phyloP scores from a whole-genome alignment of 495 filamentous ascomycete genomes.

The Podospora sp. region DNA sequence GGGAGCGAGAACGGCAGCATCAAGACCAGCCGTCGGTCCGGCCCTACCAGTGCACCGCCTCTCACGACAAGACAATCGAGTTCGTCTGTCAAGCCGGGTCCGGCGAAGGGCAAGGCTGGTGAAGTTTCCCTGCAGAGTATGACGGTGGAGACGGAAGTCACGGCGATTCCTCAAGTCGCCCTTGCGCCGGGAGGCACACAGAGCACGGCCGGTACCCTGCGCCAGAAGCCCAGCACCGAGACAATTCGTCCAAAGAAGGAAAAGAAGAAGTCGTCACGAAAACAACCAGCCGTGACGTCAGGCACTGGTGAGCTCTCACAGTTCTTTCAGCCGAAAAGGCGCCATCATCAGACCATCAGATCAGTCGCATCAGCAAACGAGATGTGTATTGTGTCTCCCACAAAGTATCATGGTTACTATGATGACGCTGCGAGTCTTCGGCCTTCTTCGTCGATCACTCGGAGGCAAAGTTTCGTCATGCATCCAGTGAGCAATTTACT shows the following conservation, averaged over 20 bases:
- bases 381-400: slow-evolving; percentile 33
- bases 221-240: slow-evolving; percentile 85
- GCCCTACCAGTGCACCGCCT: slow-evolving; percentile 38
- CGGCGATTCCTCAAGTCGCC: slow-evolving; percentile 86
- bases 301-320: slow-evolving; percentile 66
- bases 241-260: slow-evolving; percentile 95
- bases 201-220: slow-evolving; percentile 69
- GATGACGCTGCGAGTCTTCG: slow-evolving; percentile 28
- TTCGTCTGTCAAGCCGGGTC: slow-evolving; percentile 44
- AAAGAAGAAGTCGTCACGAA: slow-evolving; percentile 75
- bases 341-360: slow-evolving; percentile 42
- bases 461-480: slow-evolving; percentile 35
- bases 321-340: slow-evolving; percentile 26
- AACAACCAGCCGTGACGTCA: slow-evolving; percentile 68
- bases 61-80: slow-evolving; percentile 49
- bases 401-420: slow-evolving; percentile 39
- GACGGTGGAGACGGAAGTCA: slow-evolving; percentile 98
- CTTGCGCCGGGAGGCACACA: slow-evolving; percentile 69
- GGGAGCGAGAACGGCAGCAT: slow-evolving; percentile 62
- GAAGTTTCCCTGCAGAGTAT: slow-evolving; percentile 86
- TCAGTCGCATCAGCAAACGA: slow-evolving; percentile 38
- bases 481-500: slow-evolving; percentile 52
- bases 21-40: slow-evolving; percentile 38
- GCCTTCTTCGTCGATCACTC: slow-evolving; percentile 21
- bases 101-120: slow-evolving; percentile 58